Evolutionary conservation across 225 moss, liverwort and hornwort genomes (phyloP).

Genomic region (Polytrichum commune): DNA sequence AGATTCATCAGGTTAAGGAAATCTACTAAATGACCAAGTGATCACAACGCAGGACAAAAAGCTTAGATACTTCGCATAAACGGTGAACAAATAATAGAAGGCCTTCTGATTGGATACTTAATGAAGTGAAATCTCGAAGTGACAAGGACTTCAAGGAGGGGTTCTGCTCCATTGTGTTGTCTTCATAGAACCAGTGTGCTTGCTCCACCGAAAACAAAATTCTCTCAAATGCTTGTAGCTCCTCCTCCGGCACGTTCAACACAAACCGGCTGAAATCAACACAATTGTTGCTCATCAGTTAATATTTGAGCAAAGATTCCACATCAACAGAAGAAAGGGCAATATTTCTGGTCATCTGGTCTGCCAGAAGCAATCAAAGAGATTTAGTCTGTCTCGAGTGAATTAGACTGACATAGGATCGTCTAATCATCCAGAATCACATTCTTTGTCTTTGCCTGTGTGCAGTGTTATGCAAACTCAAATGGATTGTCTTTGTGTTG

Average conservation of each 20-base stretch:
- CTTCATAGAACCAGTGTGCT: constrained; percentile 99
- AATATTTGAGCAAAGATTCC: neutral
- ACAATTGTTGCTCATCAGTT: neutral
- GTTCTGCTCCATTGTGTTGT: constrained; percentile 97
- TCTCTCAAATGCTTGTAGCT: constrained; percentile 88
- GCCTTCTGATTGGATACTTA: constrained; percentile 53
- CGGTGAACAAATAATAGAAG: neutral
- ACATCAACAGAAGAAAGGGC: neutral
- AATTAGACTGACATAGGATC: no score
- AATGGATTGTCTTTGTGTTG: no score
- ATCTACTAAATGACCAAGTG: neutral
- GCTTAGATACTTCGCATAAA: neutral
- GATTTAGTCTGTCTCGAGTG: no score
- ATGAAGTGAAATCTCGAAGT: constrained; percentile 83
- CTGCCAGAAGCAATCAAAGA: no score
- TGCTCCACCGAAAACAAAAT: constrained; percentile 93
- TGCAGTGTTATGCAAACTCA: no score
- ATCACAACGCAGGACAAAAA: neutral
- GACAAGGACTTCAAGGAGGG: constrained; percentile 63
- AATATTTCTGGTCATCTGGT: no score
- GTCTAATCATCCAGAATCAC: no score
- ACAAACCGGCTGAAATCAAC: constrained; percentile 71
- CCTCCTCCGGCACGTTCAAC: constrained; percentile 89
- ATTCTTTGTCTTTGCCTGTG: no score
- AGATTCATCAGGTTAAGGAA: constrained; percentile 26